These are phyloP conservation scores for Aspergillus ochraceus DNA, from an alignment of 2,329 filamentous ascomycete species.

Conservation along the genomic window DNA sequence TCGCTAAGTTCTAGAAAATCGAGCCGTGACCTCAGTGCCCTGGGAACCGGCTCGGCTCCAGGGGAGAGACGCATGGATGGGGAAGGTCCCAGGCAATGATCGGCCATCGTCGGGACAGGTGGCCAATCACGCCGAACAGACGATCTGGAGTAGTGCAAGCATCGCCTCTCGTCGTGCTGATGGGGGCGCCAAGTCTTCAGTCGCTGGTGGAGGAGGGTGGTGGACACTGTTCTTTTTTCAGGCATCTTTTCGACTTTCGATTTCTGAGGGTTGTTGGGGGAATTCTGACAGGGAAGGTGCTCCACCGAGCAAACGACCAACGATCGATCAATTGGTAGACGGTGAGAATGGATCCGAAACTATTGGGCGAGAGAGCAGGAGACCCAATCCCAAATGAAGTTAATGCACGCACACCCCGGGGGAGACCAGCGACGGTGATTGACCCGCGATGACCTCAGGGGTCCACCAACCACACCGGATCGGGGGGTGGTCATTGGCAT, in stretches of 20 bases:
- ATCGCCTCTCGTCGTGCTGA: neutral
- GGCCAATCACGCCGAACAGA: constrained; percentile 7
- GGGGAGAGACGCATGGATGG: constrained; percentile 11
- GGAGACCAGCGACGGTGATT: neutral
- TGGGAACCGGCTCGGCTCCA: constrained; percentile 8
- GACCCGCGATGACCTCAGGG: neutral
- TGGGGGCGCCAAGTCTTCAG: constrained; percentile 14
- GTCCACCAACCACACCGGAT: neutral
- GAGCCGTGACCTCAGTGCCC: constrained; percentile 3
- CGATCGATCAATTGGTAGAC: neutral
- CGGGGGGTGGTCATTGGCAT: constrained; percentile 14
- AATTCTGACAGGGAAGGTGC: neutral
- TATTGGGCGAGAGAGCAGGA: neutral
- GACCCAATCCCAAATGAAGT: neutral
- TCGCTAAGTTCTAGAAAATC: constrained; percentile 9
- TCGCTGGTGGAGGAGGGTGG: neutral
- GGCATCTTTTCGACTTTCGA: too few species aligned
- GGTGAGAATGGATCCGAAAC: neutral
- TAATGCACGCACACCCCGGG: too few species aligned
- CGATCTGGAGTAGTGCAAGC: constrained; percentile 4
- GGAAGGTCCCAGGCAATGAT: constrained; percentile 6
- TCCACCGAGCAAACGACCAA: neutral
- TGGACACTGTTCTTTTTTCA: too few species aligned
- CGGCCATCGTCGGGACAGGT: neutral
- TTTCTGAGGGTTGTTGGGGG: neutral